phyloP scores from a whole-genome alignment of 2,329 filamentous ascomycete genomes.

The Neospermospora avenae region DNA sequence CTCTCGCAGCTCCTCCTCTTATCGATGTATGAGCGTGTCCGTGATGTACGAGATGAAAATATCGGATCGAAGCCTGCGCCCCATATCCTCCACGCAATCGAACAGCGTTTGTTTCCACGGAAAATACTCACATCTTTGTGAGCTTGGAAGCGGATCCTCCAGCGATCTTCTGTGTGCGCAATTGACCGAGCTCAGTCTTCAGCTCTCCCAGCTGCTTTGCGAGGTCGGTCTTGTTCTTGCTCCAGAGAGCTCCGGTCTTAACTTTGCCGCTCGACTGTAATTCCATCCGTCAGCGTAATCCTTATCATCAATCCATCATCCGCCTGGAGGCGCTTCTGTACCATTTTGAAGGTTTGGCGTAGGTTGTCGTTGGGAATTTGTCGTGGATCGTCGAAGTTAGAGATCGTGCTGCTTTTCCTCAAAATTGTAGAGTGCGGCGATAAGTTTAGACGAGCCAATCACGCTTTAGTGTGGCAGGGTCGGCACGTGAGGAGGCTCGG shows the following conservation, averaged over 20 bases:
- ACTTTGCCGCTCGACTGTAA: constrained; percentile 65
- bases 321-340: constrained; percentile 22
- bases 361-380: constrained; percentile 26
- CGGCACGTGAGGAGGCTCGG: not conserved
- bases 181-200: constrained; percentile 93
- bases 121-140: constrained; percentile 83
- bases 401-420: constrained; percentile 5
- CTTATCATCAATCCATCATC: not conserved
- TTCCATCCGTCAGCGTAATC: constrained; percentile 29
- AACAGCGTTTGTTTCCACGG: too few relatives aligned
- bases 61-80: not conserved
- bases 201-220: constrained; percentile 91
- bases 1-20: not conserved
- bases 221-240: constrained; percentile 99
- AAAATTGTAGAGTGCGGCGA: constrained; percentile 1
- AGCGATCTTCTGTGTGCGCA: constrained; percentile 97
- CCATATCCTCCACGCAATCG: too few relatives aligned
- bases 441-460: not conserved
- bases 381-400: constrained; percentile 19
- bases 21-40: not conserved
- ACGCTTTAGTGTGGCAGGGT: not conserved
- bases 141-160: constrained; percentile 91
- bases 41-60: not conserved
- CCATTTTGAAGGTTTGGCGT: constrained; percentile 36
- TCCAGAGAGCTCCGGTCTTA: constrained; percentile 96